Conservation (phyloP, 768 basidiomycete genomes). For the Collybia mongolica region DNA sequence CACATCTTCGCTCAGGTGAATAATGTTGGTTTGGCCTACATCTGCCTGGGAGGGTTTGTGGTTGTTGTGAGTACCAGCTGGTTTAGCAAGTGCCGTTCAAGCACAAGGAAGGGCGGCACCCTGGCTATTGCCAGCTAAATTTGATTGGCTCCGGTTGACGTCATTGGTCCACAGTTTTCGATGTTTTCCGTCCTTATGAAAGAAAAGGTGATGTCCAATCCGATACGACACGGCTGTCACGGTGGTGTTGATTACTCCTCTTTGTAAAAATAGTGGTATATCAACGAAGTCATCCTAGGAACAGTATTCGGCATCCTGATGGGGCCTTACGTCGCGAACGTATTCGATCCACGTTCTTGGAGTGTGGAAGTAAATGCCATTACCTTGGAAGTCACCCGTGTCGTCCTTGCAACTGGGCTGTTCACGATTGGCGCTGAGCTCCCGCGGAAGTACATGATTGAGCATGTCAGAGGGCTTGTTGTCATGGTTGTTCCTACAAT, state of each 20-base stretch:
- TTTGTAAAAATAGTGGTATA: slow-evolving; percentile 55
- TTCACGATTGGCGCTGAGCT: slow-evolving; percentile 97
- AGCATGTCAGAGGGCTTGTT: slow-evolving; percentile 70
- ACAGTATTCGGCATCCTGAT: slow-evolving; percentile 66
- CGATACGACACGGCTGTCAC: too few relatives aligned
- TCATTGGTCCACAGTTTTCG: slow-evolving; percentile 59
- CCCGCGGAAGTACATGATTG: slow-evolving; percentile 78
- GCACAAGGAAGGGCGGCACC: too few relatives aligned
- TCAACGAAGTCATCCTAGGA: slow-evolving; percentile 93
- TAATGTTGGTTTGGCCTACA: slow-evolving; percentile 55
- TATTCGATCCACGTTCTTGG: slow-evolving; percentile 83
- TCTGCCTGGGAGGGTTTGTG: slow-evolving; percentile 54
- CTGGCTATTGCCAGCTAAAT: too few relatives aligned
- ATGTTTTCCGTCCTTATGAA: slow-evolving; percentile 81
- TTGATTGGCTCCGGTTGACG: not conserved
- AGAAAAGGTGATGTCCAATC: slow-evolving; percentile 55
- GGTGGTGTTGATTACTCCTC: not conserved
- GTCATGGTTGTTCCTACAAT: slow-evolving; percentile 80
- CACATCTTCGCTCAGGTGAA: slow-evolving; percentile 40
- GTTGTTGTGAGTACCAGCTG: slow-evolving; percentile 12
- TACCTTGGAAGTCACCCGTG: slow-evolving; percentile 48
- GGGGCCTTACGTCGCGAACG: slow-evolving; percentile 68
- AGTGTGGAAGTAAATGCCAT: slow-evolving; percentile 39
- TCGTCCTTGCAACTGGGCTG: slow-evolving; percentile 84
- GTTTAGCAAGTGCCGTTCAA: not conserved